Evolutionary conservation across 805 yeast genomes (phyloP), one percentile per base, ranked within the genome.

Genomic region (Saturnispora silvae): DNA sequence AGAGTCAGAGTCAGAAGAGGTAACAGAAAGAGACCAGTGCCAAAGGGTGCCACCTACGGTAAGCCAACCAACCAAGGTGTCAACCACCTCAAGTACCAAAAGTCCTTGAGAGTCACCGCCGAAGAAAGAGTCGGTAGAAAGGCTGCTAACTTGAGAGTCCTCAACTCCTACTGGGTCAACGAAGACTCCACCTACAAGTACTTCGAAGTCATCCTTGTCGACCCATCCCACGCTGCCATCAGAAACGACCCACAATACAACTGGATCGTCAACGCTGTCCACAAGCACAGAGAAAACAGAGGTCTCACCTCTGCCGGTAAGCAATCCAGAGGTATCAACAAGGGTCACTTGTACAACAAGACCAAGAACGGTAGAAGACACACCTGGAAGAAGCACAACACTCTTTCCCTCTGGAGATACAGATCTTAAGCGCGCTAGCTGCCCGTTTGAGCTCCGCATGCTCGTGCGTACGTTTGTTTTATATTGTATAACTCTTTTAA

Each of bases 41-140:
- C 94, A 75, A 92, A 92, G 92, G 98, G 98, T 84, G 97, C 96
- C 64, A 92, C 97, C 67, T 89, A 92, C 81, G 98, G 98, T 84
- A 92, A 92, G 83, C 98, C 98, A 81, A 92, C 98, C 77, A 92
- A 92, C 94, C 95, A 85, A 76, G 98, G 98, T 84, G 92, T 92
- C 57, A 78, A 77, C 77, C 96, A 92, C 71, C 83, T 92, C 75
- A 92, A 92, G 77, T 87, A 86, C 94, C 98, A 92, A 77, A 85
- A 89, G 73, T 81, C 96, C 50, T 75, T 85, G 70, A 85, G 95
- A 72, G 77, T 95, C 59, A 87, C 96, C 60, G 98, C 98, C 61
- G 98, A 92, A 77, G 98, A 92, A 78, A 84, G 97, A 76, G 94
- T 89, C 61, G 98, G 96, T 64, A 86, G 96, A 68, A 85, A 92